Evolutionary conservation across 805 yeast species (phyloP).

Genomic region (Myxozyma lipomycoides): DNA sequence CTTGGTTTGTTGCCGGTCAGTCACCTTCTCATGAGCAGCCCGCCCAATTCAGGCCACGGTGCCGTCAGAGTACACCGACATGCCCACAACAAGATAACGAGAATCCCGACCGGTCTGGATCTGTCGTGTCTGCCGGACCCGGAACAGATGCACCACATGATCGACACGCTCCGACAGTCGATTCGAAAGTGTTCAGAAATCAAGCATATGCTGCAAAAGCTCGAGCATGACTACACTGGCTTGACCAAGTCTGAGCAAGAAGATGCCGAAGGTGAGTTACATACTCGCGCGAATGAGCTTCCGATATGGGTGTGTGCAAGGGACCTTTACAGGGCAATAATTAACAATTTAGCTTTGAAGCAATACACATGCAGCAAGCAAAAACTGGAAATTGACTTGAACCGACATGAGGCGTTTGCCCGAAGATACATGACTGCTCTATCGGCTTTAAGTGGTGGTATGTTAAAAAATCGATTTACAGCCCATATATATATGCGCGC

Average conservation of each 20-base stretch:
- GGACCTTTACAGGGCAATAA: too few relatives aligned
- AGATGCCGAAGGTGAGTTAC: constrained; percentile 5
- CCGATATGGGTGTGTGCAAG: background rate
- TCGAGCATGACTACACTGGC: constrained; percentile 1
- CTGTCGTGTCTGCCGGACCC: constrained; percentile 20
- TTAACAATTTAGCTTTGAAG: background rate
- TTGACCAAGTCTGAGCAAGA: constrained; percentile 2
- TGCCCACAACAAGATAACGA: constrained; percentile 7
- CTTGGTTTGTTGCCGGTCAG: too few relatives aligned
- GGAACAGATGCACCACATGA: constrained; percentile 17
- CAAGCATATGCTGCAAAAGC: constrained; percentile 6
- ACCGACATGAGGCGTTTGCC: constrained; percentile 22
- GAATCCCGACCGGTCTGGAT: constrained; percentile 19
- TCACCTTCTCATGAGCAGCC: too few relatives aligned
- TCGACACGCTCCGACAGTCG: constrained; percentile 13
- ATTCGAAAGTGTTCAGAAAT: constrained; percentile 18
- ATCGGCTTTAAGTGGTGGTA: constrained; percentile 5
- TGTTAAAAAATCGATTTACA: background rate
- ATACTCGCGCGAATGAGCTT: background rate
- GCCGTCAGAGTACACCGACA: constrained; percentile 2
- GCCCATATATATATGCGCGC: too few relatives aligned
- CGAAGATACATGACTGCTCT: constrained; percentile 18
- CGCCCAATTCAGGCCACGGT: too few relatives aligned
- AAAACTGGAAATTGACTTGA: constrained; percentile 18
- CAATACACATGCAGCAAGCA: background rate